Conservation (phyloP, 2,329 filamentous ascomycete genomes). For the Paracoccidioides lutzii region DNA sequence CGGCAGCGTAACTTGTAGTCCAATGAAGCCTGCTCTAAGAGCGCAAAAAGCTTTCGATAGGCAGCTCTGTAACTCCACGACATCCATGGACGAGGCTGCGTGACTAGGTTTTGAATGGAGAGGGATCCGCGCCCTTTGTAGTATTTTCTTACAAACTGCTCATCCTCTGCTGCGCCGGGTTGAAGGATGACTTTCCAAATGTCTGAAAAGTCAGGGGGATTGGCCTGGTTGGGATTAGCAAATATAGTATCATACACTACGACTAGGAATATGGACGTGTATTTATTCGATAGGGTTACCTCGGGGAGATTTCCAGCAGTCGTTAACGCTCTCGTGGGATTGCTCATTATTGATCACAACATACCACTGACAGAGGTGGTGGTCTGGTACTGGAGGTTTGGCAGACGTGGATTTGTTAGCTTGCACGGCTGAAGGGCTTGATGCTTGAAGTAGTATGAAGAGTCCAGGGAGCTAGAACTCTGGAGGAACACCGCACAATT, state of each 20-base stretch:
- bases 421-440: background rate
- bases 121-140: conserved; percentile 1
- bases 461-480: background rate
- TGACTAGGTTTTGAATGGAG: conserved; percentile 1
- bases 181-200: conserved; percentile 1
- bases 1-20: conserved; percentile 3
- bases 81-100: conserved; percentile 3
- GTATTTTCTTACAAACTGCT: conserved; percentile 4
- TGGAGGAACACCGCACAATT: background rate
- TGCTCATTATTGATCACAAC: background rate
- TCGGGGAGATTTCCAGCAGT: background rate
- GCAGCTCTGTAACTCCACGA: conserved; percentile 6
- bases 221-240: background rate
- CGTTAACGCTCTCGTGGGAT: background rate
- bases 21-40: conserved; percentile 5
- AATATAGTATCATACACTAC: background rate
- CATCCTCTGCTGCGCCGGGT: background rate
- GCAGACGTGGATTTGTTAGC: background rate
- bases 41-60: conserved; percentile 4
- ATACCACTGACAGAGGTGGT: background rate
- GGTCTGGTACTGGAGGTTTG: background rate
- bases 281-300: background rate
- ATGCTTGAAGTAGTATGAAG: background rate
- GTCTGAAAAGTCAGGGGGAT: background rate
- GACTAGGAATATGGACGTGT: background rate